Percentiles rank a stretch among this genome's conserved stretches.
Evolutionary conservation across 2,329 filamentous ascomycete genomes (phyloP).

Genomic region (Cladobotryum mycophilum): DNA sequence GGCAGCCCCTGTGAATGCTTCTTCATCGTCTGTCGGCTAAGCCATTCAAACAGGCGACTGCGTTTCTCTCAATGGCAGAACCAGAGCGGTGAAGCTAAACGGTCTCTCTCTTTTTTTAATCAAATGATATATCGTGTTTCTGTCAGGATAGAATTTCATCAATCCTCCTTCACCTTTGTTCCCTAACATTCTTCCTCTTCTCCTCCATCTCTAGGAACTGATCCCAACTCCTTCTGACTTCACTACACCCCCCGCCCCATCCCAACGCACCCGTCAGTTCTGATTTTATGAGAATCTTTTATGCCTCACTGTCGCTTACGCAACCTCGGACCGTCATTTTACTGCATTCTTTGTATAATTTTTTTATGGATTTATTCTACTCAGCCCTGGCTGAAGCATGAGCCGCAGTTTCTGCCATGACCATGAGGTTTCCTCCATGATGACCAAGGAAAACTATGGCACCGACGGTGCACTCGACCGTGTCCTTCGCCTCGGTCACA

Average conservation of each 20-base stretch:
- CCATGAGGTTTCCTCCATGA: conserved; percentile 33
- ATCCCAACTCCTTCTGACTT: no score
- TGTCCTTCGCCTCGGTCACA: conserved; percentile 29
- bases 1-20: no score
- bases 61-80: neutral
- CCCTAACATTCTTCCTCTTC: no score
- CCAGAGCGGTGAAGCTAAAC: neutral
- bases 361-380: neutral
- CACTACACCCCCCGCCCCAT: no score
- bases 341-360: neutral
- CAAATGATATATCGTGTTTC: no score
- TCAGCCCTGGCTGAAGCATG: conserved; percentile 24
- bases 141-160: no score
- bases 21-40: no score
- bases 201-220: no score
- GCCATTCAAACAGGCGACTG: neutral
- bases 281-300: neutral
- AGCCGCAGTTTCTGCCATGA: conserved; percentile 18
- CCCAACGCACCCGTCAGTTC: no score
- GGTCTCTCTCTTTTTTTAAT: no score
- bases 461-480: conserved; percentile 38
- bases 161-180: no score
- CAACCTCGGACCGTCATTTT: neutral
- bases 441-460: conserved; percentile 40
- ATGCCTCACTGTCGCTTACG: neutral